Evolutionary conservation across 148 eudicot genomes (phyloP).

Genomic region (Cornus suecica): DNA sequence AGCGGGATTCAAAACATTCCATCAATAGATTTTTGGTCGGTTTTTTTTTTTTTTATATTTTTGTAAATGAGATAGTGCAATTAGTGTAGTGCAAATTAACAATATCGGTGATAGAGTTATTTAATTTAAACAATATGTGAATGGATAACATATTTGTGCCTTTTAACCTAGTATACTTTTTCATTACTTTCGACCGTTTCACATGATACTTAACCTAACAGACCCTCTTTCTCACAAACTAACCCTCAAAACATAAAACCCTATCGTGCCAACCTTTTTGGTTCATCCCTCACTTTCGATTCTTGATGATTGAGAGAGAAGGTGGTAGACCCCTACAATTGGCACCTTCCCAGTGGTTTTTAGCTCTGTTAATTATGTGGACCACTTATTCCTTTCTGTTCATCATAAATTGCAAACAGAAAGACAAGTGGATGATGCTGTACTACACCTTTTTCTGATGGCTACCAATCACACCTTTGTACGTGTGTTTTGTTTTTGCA

Average conservation of each 20-base stretch:
- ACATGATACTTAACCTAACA: conserved; percentile 9
- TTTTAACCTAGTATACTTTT: not conserved
- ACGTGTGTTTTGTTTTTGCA: not conserved
- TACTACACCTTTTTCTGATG: not conserved
- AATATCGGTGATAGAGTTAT: too few species aligned
- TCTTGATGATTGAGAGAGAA: not conserved
- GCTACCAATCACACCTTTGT: not conserved
- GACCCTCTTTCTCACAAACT: not conserved
- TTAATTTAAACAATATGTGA: not conserved
- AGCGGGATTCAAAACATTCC: too few species aligned
- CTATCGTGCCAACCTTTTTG: not conserved
- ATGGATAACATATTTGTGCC: not conserved
- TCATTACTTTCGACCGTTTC: not conserved
- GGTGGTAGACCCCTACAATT: not conserved
- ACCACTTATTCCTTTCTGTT: not conserved
- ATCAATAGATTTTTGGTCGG: too few species aligned
- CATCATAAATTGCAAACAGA: not conserved
- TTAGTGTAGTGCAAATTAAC: too few species aligned
- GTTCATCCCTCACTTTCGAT: conserved; percentile 3
- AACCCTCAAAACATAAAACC: not conserved
- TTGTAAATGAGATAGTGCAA: too few species aligned
- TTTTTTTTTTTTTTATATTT: too few species aligned
- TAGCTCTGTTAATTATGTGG: not conserved
- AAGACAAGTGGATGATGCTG: conserved; percentile 4
- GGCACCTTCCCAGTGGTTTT: not conserved